Evolutionary conservation across 306 rosid genomes (phyloP).

Genomic region (Vigna hirtella): DNA sequence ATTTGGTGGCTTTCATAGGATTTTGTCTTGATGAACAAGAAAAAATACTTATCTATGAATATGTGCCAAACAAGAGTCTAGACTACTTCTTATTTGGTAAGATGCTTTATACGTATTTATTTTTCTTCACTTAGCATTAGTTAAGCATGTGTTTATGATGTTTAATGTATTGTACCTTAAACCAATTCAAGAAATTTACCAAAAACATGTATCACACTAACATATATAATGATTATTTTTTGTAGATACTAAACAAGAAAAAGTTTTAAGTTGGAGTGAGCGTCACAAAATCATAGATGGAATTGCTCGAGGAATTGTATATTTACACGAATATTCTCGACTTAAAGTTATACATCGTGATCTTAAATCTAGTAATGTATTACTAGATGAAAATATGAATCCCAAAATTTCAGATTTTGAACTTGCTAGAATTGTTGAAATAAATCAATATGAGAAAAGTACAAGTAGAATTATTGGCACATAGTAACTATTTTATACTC

Average conservation of each 20-base stretch:
- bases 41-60: slow-evolving; percentile 28
- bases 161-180: too few species aligned
- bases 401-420: slow-evolving; percentile 31
- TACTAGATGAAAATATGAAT: slow-evolving; percentile 8
- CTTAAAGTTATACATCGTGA: slow-evolving; percentile 11
- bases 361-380: background rate
- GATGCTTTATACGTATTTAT: background rate
- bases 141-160: background rate
- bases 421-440: slow-evolving; percentile 20
- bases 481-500: background rate
- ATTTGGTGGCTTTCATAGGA: background rate
- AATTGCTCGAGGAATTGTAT: slow-evolving; percentile 9
- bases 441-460: background rate
- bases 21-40: background rate
- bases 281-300: slow-evolving; percentile 6
- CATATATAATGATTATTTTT: background rate
- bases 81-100: slow-evolving; percentile 16
- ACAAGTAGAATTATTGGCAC: slow-evolving; percentile 1
- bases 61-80: too few species aligned
- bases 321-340: slow-evolving; percentile 5
- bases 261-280: background rate
- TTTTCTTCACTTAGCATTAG: background rate
- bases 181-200: background rate
- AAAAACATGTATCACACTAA: background rate
- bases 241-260: background rate